phyloP scores from a whole-genome alignment of 495 filamentous ascomycete species.

The Talaromyces ruber region DNA sequence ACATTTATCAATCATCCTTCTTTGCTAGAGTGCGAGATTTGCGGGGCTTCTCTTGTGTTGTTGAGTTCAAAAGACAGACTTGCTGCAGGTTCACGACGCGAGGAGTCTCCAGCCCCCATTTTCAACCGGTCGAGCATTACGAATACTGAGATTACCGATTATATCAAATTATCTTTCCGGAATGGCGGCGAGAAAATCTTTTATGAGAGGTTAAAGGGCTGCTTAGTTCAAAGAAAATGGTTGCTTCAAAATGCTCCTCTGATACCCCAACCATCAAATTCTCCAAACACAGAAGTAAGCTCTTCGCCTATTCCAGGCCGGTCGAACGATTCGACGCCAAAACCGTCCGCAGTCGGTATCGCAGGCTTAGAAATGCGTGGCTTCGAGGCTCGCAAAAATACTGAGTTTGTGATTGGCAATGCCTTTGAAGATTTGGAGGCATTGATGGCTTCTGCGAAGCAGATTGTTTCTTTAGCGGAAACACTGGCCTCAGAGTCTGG shows the following conservation, averaged over 20 bases:
- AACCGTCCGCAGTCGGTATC: slow-evolving; percentile 71
- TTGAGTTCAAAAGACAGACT: slow-evolving; percentile 11
- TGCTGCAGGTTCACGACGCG: slow-evolving; percentile 29
- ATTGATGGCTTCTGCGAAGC: slow-evolving; percentile 93
- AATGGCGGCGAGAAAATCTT: slow-evolving; percentile 85
- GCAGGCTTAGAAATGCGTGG: slow-evolving; percentile 83
- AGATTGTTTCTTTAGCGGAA: slow-evolving; percentile 89
- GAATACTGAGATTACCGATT: slow-evolving; percentile 55
- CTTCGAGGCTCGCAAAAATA: slow-evolving; percentile 76
- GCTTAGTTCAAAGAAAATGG: slow-evolving; percentile 93
- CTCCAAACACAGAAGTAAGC: slow-evolving; percentile 4
- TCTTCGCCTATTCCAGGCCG: slow-evolving; percentile 15
- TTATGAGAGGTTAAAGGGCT: slow-evolving; percentile 76
- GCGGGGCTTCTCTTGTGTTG: slow-evolving; percentile 59
- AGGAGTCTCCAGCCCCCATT: slow-evolving; percentile 74
- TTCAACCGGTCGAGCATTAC: slow-evolving; percentile 28
- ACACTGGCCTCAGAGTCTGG: slow-evolving; percentile 67
- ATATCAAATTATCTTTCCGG: slow-evolving; percentile 86
- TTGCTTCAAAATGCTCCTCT: slow-evolving; percentile 88
- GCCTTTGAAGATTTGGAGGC: slow-evolving; percentile 97
- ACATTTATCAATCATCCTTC: slow-evolving; percentile 93
- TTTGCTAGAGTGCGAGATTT: slow-evolving; percentile 81
- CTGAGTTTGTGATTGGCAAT: slow-evolving; percentile 84
- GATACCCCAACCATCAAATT: slow-evolving; percentile 55
- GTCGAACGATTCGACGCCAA: slow-evolving; percentile 13